These are phyloP conservation scores for Entophlyctis luteolus DNA, from an alignment of 192 early-diverging fungal species.

Conservation along the genomic window DNA sequence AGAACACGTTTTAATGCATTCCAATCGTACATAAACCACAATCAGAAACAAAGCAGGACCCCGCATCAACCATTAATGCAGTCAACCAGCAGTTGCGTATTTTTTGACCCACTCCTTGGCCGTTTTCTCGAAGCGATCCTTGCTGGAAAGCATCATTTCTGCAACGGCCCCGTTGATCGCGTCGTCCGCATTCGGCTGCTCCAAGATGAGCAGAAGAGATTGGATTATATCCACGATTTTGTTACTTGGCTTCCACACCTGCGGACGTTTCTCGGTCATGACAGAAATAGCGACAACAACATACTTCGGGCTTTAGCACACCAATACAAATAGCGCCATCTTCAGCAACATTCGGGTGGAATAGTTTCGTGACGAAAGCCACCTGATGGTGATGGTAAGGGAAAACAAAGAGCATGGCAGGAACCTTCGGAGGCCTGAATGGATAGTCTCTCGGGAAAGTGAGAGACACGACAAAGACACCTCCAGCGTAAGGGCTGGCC, in stretches of 20 bases:
- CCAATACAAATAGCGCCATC: constrained; percentile 57
- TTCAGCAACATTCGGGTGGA: constrained; percentile 54
- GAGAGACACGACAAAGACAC: constrained; percentile 52
- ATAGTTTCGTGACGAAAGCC: constrained; percentile 48
- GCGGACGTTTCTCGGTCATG: background rate
- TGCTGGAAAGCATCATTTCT: no score
- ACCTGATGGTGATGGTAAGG: no score
- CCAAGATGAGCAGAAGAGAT: constrained; percentile 60
- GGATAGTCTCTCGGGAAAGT: constrained; percentile 58
- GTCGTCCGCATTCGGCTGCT: constrained; percentile 79
- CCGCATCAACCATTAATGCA: no score
- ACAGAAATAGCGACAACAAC: background rate
- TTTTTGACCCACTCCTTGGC: constrained; percentile 73
- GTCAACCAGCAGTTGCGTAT: constrained; percentile 34
- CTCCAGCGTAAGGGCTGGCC: constrained; percentile 50
- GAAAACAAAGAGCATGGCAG: no score
- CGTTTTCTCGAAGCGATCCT: constrained; percentile 60
- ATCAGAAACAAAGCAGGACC: no score
- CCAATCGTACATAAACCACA: no score
- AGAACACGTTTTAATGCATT: no score
- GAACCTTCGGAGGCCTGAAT: constrained; percentile 56
- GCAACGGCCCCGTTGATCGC: constrained; percentile 71
- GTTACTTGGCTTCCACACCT: constrained; percentile 79
- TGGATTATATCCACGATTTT: constrained; percentile 64
- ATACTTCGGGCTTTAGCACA: constrained; percentile 68